These are phyloP conservation scores for Exobasidium rhododendri DNA, from an alignment of 1,284 basidiomycete genomes.

Conservation along the genomic window DNA sequence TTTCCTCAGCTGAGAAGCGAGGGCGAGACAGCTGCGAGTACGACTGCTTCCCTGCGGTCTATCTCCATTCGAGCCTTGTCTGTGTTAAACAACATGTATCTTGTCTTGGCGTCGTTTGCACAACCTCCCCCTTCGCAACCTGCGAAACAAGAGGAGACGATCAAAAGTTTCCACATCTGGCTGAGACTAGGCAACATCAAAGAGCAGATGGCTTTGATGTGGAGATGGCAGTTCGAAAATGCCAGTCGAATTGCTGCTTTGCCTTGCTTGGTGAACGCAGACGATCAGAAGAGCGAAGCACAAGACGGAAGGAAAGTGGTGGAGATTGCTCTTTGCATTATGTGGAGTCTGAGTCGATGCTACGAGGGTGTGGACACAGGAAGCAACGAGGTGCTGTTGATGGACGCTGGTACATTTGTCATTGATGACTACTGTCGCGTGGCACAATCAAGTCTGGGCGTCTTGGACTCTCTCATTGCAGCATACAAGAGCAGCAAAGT, in stretches of 20 bases:
- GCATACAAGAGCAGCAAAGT: constrained; percentile 7
- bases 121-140: constrained; percentile 47
- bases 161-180: constrained; percentile 18
- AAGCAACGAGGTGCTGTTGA: constrained; percentile 17
- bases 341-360: constrained; percentile 42
- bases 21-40: neutral
- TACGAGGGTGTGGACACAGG: constrained; percentile 21
- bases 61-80: constrained; percentile 27
- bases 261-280: neutral
- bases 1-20: neutral
- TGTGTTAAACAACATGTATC: constrained; percentile 38
- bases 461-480: constrained; percentile 2
- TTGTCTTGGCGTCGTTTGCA: constrained; percentile 30
- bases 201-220: constrained; percentile 10
- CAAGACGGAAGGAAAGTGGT: constrained; percentile 37
- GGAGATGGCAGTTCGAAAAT: neutral
- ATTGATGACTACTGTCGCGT: neutral
- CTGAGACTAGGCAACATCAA: constrained; percentile 17
- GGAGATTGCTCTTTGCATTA: constrained; percentile 37
- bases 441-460: neutral
- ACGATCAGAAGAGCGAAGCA: neutral
- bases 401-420: neutral
- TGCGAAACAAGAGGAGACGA: constrained; percentile 10
- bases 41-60: neutral
- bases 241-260: neutral